Conservation (phyloP, 305 asterid species). For the Solanum chacoense region DNA sequence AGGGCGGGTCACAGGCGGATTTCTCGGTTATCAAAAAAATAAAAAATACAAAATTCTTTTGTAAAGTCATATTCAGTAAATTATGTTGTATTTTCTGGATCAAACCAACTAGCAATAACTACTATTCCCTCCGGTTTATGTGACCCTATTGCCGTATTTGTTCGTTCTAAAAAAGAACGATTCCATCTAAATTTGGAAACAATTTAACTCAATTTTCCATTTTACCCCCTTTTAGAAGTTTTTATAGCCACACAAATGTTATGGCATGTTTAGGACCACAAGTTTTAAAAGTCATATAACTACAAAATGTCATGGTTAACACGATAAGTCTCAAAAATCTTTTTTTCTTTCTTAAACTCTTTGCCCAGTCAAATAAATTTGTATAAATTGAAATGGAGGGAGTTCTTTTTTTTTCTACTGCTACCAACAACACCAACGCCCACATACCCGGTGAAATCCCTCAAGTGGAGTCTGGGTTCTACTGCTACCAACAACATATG, state of each 20-base stretch:
- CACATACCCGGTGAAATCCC: background rate
- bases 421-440: background rate
- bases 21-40: background rate
- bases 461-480: background rate
- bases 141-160: background rate
- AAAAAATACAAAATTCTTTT: background rate
- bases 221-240: background rate
- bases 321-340: background rate
- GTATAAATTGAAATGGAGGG: background rate
- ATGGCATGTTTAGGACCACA: background rate
- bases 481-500: background rate
- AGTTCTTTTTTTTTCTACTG: background rate
- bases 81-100: background rate
- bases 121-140: background rate
- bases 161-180: background rate
- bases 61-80: background rate
- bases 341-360: background rate
- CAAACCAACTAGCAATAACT: background rate
- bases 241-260: background rate
- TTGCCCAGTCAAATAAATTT: background rate
- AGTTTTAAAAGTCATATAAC: background rate
- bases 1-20: background rate
- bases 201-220: background rate
- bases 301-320: background rate
- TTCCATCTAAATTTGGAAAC: background rate